These are phyloP conservation scores for Candida neerlandica DNA, from an alignment of 1,139 yeast species.

Conservation along the genomic window DNA sequence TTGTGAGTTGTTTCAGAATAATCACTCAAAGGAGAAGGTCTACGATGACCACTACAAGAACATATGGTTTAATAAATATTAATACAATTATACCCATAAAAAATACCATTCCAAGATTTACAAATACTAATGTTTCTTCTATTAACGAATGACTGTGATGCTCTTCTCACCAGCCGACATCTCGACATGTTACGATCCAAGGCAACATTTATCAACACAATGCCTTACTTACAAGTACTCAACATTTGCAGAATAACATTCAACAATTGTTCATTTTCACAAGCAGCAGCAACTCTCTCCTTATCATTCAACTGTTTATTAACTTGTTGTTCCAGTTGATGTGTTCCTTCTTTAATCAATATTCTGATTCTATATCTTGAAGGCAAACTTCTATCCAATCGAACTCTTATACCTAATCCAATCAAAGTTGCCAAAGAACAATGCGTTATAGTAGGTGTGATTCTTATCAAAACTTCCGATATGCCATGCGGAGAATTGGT, in stretches of 20 bases:
- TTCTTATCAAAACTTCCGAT: constrained; percentile 77
- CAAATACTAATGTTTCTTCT: too few relatives aligned
- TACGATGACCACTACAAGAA: too few relatives aligned
- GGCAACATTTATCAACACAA: not conserved
- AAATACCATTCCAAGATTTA: too few relatives aligned
- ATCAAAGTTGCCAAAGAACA: constrained; percentile 95
- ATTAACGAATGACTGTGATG: too few relatives aligned
- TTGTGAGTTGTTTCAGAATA: too few relatives aligned
- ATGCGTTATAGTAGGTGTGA: constrained; percentile 97
- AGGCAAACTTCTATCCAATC: constrained; percentile 87
- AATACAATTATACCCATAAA: too few relatives aligned
- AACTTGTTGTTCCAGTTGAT: constrained; percentile 93
- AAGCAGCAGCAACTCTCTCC: constrained; percentile 98
- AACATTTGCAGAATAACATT: constrained; percentile 92
- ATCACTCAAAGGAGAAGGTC: too few relatives aligned
- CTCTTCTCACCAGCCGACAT: too few relatives aligned
- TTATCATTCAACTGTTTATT: constrained; percentile 96
- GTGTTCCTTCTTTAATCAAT: constrained; percentile 86
- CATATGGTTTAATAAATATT: too few relatives aligned
- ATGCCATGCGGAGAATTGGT: constrained; percentile 50
- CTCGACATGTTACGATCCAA: too few relatives aligned
- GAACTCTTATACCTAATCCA: constrained; percentile 91
- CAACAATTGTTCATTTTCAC: constrained; percentile 91
- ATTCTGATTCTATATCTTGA: constrained; percentile 81
- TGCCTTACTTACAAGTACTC: constrained; percentile 60